These are phyloP conservation scores for Panicum miliaceum DNA, from an alignment of 176 grass and related monocot species.

Conservation along the genomic window DNA sequence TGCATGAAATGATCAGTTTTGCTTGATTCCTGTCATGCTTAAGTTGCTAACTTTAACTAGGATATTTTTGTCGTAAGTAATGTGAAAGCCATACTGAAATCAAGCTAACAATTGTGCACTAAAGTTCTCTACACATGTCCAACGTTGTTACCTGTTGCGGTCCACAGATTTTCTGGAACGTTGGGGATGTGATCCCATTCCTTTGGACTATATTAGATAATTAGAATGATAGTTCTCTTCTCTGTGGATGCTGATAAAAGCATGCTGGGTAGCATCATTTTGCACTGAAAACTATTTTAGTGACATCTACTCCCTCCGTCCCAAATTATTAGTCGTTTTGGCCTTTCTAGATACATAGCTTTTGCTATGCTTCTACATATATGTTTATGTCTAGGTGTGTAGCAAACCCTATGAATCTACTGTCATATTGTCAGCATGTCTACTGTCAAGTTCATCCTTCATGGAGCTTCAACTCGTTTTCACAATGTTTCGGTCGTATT, in stretches of 20 bases:
- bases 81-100: not conserved
- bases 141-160: not conserved
- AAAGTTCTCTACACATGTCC: not conserved
- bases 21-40: slow-evolving; percentile 9
- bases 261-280: not conserved
- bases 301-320: no score
- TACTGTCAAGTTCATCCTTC: slow-evolving; percentile 1
- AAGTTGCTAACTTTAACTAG: not conserved
- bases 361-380: no score
- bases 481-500: not conserved
- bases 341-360: no score
- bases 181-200: not conserved
- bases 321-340: no score
- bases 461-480: not conserved
- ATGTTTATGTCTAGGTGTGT: no score
- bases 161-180: not conserved
- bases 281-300: not conserved
- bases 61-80: not conserved
- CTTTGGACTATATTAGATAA: not conserved
- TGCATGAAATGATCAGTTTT: not conserved
- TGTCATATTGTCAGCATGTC: no score
- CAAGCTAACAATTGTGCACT: not conserved
- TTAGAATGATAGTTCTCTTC: not conserved
- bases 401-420: no score
- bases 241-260: not conserved